Evolutionary conservation across 139 green algal species (phyloP), one percentile per base, ranked within the genome.

Genomic region (Volvox reticuliferus): DNA sequence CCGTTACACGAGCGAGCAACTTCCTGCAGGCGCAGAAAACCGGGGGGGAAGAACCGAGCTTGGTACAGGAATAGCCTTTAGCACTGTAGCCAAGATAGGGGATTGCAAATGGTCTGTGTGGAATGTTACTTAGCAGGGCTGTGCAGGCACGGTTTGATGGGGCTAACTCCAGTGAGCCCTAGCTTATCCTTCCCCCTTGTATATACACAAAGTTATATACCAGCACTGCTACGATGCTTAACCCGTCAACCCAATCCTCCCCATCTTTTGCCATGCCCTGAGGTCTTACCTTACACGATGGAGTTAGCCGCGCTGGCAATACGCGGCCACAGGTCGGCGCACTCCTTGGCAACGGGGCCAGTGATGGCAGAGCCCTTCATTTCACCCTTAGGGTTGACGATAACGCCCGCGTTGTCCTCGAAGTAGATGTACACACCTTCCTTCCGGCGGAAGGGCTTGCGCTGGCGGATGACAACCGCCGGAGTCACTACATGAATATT

Each of bases 351-450:
- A 63, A 99, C 97, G 61, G 98, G 98, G 61, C 98, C 98, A 35
- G 98, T 99, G 94, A 99, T 99, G 79, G 98, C 98, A 33, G 98
- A 99, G 26, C 98, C 98, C 96, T 99, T 99, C 98, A 99, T 99
- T 93, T 99, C 98, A 86, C 98, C 98, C 96, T 99, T 99, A 89
- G 98, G 96, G 95, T 99, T 99, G 79, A 99, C 98, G 91, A 99
- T 99, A 44, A 90, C 86, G 62, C 98, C 98, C 13, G 98, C 98
- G 92, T 99, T 99, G 96, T 99, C 98, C 95, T 99, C 98, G 94
- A 99, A 99, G 96, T 99, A 99, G 89, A 99, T 99, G 95, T 97
- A 99, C 61, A 96, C 95, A 88, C 98, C 98, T 89, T 99, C 98
- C 96, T 99, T 99, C 90, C 98, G 96, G 83, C 98, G 94, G 96